phyloP scores from a whole-genome alignment of 495 filamentous ascomycete genomes.

The Eremomyces bilateralis region DNA sequence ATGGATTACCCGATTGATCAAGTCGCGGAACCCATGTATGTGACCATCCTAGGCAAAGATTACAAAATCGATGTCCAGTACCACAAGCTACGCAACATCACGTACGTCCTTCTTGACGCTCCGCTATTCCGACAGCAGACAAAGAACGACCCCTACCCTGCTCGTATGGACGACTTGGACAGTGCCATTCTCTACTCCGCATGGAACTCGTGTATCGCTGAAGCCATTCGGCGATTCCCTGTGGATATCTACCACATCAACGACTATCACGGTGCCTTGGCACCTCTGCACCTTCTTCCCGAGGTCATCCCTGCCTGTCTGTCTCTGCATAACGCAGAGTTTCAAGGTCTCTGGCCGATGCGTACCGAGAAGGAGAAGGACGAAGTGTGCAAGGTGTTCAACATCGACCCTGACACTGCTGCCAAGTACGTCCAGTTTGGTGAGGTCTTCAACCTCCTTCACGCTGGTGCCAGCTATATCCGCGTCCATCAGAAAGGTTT shows the following conservation, averaged over 20 bases:
- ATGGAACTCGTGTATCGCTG: conserved; percentile 52
- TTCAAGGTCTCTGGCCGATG: conserved; percentile 57
- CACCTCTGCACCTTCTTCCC: conserved; percentile 48
- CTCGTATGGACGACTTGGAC: conserved; percentile 55
- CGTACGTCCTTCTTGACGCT: conserved; percentile 48
- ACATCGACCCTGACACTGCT: conserved; percentile 29
- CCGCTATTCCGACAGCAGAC: conserved; percentile 51
- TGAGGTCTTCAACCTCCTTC: conserved; percentile 49
- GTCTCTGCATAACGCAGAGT: conserved; percentile 48
- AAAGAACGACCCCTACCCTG: conserved; percentile 42
- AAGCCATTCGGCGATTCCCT: conserved; percentile 35
- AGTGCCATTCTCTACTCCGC: conserved; percentile 52
- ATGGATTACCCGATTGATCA: conserved; percentile 42
- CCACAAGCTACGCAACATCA: conserved; percentile 43
- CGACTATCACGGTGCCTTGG: conserved; percentile 57
- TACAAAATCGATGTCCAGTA: conserved; percentile 48
- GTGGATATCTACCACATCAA: conserved; percentile 64
- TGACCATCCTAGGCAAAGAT: conserved; percentile 39
- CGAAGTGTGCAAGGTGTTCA: conserved; percentile 54
- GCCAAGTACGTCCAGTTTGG: conserved; percentile 45
- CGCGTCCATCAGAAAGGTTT: conserved; percentile 54
- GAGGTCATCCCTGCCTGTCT: conserved; percentile 37
- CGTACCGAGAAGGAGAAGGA: conserved; percentile 40
- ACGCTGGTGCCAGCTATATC: conserved; percentile 53
- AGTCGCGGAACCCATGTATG: conserved; percentile 37